These are phyloP conservation scores for Fusarium austroafricanum DNA, from an alignment of 2,329 filamentous ascomycete genomes.

Conservation along the genomic window DNA sequence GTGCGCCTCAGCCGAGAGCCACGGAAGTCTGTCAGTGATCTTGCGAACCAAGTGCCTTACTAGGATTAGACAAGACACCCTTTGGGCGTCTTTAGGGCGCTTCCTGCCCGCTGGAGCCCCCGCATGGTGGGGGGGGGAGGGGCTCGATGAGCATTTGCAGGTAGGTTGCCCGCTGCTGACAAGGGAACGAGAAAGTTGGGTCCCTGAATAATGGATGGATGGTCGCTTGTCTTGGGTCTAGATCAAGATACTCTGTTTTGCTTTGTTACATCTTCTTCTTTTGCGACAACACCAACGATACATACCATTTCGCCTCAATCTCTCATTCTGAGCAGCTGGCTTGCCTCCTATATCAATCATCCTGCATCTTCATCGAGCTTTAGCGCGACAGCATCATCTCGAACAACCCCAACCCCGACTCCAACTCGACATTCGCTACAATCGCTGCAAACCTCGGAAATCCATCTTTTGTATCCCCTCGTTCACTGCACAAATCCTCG, in stretches of 20 bases:
- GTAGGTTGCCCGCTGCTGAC: slow-evolving; percentile 31
- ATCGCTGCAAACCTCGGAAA: slow-evolving; percentile 16
- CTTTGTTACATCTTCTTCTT: slow-evolving; percentile 28
- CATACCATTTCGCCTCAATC: neutral
- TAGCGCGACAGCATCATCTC: neutral
- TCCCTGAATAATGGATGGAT: slow-evolving; percentile 27
- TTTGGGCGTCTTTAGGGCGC: slow-evolving; percentile 12
- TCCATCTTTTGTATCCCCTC: slow-evolving; percentile 10
- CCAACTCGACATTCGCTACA: slow-evolving; percentile 11
- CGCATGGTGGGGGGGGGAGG: slow-evolving; percentile 40
- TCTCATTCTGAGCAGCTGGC: neutral
- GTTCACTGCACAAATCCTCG: slow-evolving; percentile 25
- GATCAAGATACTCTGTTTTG: slow-evolving; percentile 26
- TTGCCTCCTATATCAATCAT: neutral
- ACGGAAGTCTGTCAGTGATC: slow-evolving; percentile 11
- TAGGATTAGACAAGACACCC: slow-evolving; percentile 34
- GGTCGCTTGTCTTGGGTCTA: slow-evolving; percentile 7
- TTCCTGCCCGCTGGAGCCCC: slow-evolving; percentile 25
- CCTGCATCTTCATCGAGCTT: neutral
- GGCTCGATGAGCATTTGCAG: slow-evolving; percentile 28
- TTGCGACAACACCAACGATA: slow-evolving; percentile 13
- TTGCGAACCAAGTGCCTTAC: slow-evolving; percentile 31
- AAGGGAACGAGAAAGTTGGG: slow-evolving; percentile 26
- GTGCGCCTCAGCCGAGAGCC: slow-evolving; percentile 1
- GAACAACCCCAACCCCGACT: neutral